Evolutionary conservation across 2,329 filamentous ascomycete species (phyloP), one percentile per base, ranked within the genome.

Genomic region (Plectosphaerella cucumerina): DNA sequence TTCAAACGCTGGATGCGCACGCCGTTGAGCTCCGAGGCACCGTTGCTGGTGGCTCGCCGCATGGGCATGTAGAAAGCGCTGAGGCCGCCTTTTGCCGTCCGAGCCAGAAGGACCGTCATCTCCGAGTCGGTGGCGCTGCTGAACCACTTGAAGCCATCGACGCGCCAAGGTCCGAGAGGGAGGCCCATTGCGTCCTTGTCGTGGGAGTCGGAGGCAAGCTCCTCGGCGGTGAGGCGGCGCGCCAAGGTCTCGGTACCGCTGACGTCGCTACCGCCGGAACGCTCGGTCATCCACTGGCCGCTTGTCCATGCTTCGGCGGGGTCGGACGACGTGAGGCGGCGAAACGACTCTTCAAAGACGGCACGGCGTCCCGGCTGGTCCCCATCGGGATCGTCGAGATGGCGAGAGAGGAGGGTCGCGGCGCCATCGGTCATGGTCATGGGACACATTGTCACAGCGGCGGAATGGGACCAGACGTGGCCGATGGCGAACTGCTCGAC

Each of bases 231-330:
- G 79, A 66, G 0, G n/a, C n/a, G n/a, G n/a, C n/a, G n/a, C n/a
- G n/a, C n/a, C n/a, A n/a, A n/a, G n/a, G 86, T 89, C 65, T 90
- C 86, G 0, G 83, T 87, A 35, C 77, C 74, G 4, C 81, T 82
- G 1, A 89, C 84, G 59, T 90, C 86, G 55, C 83, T 87, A 0
- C 86, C 86, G 2, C 86, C 86, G 0, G 76, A 74, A 3, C 86
- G 74, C 58, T 89, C 86, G 0, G 86, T 90, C 86, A 90, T 89
- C 86, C 87, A 90, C 62, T 90, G 86, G 0, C 86, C 86, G 39
- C 80, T 86, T 0, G 85, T 90, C 86, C 86, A 90, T 0, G 81
- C 79, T 17, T 66, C 56, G 0, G 59, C 26, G 26, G 6, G 26
- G 26, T 31, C n/a, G n/a, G n/a, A n/a, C n/a, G n/a, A n/a, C n/a